Conservation (phyloP, 2,329 filamentous ascomycete species). For the Fusarium xyrophilum region DNA sequence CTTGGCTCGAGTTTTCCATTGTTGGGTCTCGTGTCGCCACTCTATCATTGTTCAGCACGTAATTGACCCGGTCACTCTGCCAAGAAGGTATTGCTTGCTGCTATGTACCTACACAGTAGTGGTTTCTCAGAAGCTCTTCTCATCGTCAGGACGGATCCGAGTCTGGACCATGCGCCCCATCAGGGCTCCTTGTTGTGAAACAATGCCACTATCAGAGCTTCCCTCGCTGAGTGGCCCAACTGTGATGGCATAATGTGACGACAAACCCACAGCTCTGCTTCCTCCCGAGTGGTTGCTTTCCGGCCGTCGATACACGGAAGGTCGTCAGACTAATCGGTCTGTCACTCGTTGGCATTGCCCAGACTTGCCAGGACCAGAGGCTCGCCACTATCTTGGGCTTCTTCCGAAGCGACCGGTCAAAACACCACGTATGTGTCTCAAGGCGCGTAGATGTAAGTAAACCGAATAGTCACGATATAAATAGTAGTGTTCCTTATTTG, state of each 20-base stretch:
- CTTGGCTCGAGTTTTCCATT: conserved; percentile 1
- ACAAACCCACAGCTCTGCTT: conserved; percentile 28
- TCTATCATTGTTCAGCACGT: conserved; percentile 13
- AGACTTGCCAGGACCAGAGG: background rate
- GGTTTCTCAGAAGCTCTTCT: conserved; percentile 7
- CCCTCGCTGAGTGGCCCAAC: conserved; percentile 29
- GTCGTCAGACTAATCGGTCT: conserved; percentile 13
- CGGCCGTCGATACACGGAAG: conserved; percentile 6
- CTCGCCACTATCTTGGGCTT: background rate
- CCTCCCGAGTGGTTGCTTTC: conserved; percentile 24
- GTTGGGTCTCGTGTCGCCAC: conserved; percentile 9
- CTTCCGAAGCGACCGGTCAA: conserved; percentile 20
- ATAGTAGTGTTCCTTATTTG: background rate
- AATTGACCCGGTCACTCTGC: background rate
- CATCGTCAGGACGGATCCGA: conserved; percentile 19
- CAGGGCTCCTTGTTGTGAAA: conserved; percentile 38
- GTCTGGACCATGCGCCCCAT: conserved; percentile 30
- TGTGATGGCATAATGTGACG: conserved; percentile 31
- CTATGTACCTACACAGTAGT: background rate
- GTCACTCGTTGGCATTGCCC: conserved; percentile 13
- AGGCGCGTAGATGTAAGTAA: conserved; percentile 16
- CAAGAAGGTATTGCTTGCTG: conserved; percentile 3
- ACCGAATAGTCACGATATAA: background rate
- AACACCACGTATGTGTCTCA: background rate
- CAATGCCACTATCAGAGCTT: conserved; percentile 29